A percentile compares a stretch with the other conserved stretches of the same genome.
Conservation (phyloP, 192 early-diverging fungal species). For the Rhizophagus sp. region DNA sequence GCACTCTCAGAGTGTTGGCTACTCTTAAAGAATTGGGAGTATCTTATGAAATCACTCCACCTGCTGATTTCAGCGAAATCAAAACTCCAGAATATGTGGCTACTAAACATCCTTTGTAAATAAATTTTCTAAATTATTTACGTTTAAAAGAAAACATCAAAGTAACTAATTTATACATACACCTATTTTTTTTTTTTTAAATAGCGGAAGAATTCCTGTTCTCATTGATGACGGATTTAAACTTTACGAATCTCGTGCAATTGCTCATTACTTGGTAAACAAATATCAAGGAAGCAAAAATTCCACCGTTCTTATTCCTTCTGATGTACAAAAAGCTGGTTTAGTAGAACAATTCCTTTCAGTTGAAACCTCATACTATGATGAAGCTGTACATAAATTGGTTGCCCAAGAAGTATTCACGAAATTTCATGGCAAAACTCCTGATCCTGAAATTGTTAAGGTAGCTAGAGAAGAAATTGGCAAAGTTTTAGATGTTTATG, state of each 20-base stretch:
- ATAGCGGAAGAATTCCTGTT: constrained; percentile 43
- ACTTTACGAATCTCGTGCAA: constrained; percentile 46
- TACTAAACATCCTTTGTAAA: constrained; percentile 40
- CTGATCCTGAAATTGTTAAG: constrained; percentile 10
- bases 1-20: constrained; percentile 34
- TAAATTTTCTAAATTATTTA: background rate
- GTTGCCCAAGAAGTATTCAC: constrained; percentile 6
- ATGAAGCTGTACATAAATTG: background rate
- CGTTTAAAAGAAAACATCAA: background rate
- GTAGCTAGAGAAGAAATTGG: background rate
- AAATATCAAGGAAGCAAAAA: background rate
- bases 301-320: constrained; percentile 33
- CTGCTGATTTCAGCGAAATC: constrained; percentile 17
- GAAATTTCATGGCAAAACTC: background rate
- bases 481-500: constrained; percentile 25
- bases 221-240: constrained; percentile 37
- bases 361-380: constrained; percentile 23
- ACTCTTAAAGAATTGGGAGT: constrained; percentile 37
- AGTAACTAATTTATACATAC: background rate
- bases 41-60: constrained; percentile 33
- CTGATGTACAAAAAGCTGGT: constrained; percentile 29
- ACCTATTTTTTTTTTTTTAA: background rate
- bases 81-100: constrained; percentile 38
- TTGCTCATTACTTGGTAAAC: constrained; percentile 38
- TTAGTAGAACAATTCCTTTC: constrained; percentile 41